Evolutionary conservation across 2,329 filamentous ascomycete genomes (phyloP).

Genomic region (Sordariomycetes sp.): DNA sequence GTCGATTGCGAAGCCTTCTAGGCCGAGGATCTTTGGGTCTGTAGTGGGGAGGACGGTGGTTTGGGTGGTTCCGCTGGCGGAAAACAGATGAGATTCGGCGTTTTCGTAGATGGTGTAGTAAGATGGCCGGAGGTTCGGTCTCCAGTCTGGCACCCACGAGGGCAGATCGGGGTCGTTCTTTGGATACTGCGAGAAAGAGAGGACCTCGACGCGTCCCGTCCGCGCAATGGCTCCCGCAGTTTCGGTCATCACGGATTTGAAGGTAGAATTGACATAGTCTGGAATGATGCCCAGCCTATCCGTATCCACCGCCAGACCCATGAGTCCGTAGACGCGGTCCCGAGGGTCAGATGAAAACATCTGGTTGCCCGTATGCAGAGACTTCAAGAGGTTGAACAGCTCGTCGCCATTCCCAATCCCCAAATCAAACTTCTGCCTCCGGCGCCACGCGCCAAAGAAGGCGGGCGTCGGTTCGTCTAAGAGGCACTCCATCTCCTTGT

Average conservation of each 20-base stretch:
- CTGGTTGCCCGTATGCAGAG: neutral
- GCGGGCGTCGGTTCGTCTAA: neutral
- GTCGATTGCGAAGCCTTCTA: neutral
- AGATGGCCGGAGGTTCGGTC: neutral
- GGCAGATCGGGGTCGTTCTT: neutral
- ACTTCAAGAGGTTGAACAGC: neutral
- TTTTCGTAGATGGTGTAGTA: neutral
- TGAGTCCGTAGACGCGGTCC: neutral
- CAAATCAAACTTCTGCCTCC: neutral
- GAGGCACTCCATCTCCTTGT: neutral
- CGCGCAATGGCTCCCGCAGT: neutral
- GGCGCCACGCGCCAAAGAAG: neutral
- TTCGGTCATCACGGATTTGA: neutral
- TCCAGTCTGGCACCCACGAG: neutral
- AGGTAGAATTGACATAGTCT: neutral
- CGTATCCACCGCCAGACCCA: neutral
- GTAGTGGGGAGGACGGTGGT: neutral
- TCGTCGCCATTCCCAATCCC: neutral
- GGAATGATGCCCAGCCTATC: neutral
- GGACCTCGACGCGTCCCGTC: neutral
- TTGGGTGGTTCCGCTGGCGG: neutral
- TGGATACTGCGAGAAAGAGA: neutral
- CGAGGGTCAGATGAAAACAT: neutral
- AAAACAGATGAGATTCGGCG: neutral
- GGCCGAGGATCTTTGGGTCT: neutral